phyloP scores from a whole-genome alignment of 495 filamentous ascomycete species.

The Neurospora sp. region DNA sequence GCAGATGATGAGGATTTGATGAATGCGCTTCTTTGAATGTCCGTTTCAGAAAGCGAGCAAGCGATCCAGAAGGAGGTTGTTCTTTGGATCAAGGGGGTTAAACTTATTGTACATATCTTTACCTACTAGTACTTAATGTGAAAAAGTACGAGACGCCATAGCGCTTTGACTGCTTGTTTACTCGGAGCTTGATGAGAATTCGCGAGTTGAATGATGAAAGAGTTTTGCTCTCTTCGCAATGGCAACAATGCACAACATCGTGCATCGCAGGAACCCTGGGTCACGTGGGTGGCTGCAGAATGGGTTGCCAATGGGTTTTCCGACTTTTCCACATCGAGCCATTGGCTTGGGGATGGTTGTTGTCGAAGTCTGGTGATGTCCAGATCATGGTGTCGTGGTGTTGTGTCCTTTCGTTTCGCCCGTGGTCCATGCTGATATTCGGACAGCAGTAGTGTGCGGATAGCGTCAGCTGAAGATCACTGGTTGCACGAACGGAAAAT shows the following conservation, averaged over 20 bases:
- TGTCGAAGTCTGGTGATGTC: not conserved
- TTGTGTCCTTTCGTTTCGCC: not conserved
- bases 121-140: not conserved
- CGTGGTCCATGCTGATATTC: not conserved
- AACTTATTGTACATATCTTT: not conserved
- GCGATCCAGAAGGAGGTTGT: not conserved
- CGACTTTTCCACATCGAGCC: not conserved
- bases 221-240: not conserved
- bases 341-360: not conserved
- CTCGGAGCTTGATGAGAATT: not conserved
- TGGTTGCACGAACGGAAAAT: not conserved
- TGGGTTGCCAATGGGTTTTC: conserved; percentile 4
- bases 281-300: conserved; percentile 30
- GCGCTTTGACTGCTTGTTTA: not conserved
- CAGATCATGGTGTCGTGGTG: not conserved
- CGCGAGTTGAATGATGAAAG: not conserved
- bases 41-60: not conserved
- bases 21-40: not conserved
- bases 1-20: not conserved
- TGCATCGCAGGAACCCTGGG: conserved; percentile 21
- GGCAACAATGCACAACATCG: conserved; percentile 30
- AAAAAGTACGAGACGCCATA: not conserved
- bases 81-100: not conserved
- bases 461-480: not conserved
- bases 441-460: not conserved